A percentile compares a stretch with the other conserved stretches of the same genome.
Conservation (phyloP, 2,329 filamentous ascomycete genomes). For the Fusarium algeriense region DNA sequence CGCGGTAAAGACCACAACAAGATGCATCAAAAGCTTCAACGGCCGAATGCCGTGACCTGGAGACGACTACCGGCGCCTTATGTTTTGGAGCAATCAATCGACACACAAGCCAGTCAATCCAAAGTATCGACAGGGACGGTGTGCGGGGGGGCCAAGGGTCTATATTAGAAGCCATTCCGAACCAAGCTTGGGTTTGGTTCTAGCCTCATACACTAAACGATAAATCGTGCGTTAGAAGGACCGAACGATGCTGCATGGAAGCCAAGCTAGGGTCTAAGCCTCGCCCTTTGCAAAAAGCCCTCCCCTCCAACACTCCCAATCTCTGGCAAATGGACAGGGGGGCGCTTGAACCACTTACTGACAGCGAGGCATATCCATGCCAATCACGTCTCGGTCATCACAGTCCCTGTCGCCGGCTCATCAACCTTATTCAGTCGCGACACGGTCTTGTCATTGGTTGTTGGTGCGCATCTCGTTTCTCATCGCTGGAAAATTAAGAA, state of each 20-base stretch:
- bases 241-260: conserved; percentile 48
- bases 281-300: conserved; percentile 47
- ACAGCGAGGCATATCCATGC: conserved; percentile 37
- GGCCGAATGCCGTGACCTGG: conserved; percentile 32
- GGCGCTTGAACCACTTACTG: conserved; percentile 26
- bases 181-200: conserved; percentile 32
- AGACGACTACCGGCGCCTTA: conserved; percentile 37
- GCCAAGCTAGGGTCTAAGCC: conserved; percentile 46
- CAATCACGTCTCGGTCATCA: conserved; percentile 29
- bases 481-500: conserved; percentile 36
- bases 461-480: conserved; percentile 18
- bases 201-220: conserved; percentile 41
- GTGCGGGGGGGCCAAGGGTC: conserved; percentile 42
- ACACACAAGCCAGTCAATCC: conserved; percentile 23
- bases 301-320: conserved; percentile 32
- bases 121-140: conserved; percentile 36
- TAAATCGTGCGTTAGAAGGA: conserved; percentile 50
- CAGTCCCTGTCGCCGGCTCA: conserved; percentile 26
- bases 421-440: conserved; percentile 37
- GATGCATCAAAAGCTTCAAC: conserved; percentile 3
- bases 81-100: conserved; percentile 20
- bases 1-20: conserved; percentile 5
- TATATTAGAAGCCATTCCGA: conserved; percentile 36
- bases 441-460: conserved; percentile 23
- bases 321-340: conserved; percentile 27